Evolutionary conservation across 306 rosid genomes (phyloP).

Genomic region (Cucumis sativus): Cucumber_9930_V3 NC_026656.2:4388001-4388500

Average conservation of each 20-base stretch:
- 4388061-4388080: background rate
- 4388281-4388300: background rate
- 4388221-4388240: background rate
- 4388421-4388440: background rate
- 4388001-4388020: background rate
- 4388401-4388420: background rate
- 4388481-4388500: background rate
- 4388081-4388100: background rate
- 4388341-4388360: background rate
- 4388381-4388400: background rate
- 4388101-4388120: background rate
- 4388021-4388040: slow-evolving; percentile 1
- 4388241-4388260: background rate
- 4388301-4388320: background rate
- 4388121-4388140: background rate
- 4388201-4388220: background rate
- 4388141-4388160: background rate
- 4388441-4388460: background rate
- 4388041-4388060: background rate
- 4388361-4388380: background rate
- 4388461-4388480: background rate
- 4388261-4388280: background rate
- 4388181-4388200: background rate
- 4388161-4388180: background rate
- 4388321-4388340: background rate